Base-by-base conservation (phyloP, 2,329 filamentous ascomycete species). In the Ceratocystis cubensis region DNA sequence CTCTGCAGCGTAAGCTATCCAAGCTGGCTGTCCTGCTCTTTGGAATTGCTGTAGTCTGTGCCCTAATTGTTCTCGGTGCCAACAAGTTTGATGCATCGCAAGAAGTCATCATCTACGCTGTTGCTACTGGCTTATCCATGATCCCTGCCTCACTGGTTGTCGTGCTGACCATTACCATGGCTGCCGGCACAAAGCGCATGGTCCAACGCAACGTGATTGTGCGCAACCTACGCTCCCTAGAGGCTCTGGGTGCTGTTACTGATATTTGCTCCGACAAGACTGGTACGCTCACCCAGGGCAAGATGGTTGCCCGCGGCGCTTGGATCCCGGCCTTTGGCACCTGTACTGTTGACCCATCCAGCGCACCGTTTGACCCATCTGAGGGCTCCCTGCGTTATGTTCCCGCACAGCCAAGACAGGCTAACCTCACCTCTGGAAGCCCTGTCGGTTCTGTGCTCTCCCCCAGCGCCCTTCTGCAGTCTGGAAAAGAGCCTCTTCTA, bases 21-120 rank as follows among this genome's bases (percentile, higher is more conserved):
- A 83, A 83, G 73, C 79, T 89, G 63, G 87, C 87, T 25, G 78
- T 88, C 20, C 73, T 87, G 1, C 80, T 89, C 1, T 88, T 89
- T 71, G 79, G 78, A 37, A 81, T 88, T 64, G 87, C 87, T 1
- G 81, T 89, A 13, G 71, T 89, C 30, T 87, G 86, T 69, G 86
- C 86, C 7, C 82, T 89, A 70, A 84, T 89, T 70, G 86, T 88
- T 48, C 80, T 88, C 59, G 86, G 78, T 5, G 83, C 86, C 65
- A 88, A 87, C 74, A 71, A 79, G 1, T 85, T 84, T 72, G 74
- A 77, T n/a, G 73, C 75, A 45, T 75, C 78, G 41, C 78, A 79
- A 33, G 83, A 86, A 70, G 84, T 87, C 68, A 84, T 87, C 70
- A 86, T 79, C 67, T 79, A 78, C 68, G 78, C 76, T n/a, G 77